Percentiles rank a stretch among this genome's conserved stretches.
These are phyloP conservation scores for Leptomonas seymouri DNA, from an alignment of 208 protist genomes.

Conservation along the genomic window DNA sequence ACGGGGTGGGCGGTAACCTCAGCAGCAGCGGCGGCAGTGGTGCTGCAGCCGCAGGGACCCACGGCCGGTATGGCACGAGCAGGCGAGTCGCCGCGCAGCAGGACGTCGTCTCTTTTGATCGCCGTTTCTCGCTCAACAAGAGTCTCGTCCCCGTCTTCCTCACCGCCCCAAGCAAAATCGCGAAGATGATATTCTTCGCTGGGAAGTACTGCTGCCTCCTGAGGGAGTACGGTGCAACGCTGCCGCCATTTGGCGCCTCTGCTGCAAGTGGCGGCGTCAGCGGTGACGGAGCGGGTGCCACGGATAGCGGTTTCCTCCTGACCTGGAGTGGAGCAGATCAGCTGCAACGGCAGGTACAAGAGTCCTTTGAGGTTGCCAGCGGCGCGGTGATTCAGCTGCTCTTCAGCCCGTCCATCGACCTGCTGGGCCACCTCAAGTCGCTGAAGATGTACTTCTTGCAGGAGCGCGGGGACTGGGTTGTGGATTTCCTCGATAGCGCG, in stretches of 20 bases:
- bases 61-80: conserved; percentile 18
- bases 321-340: conserved; percentile 72
- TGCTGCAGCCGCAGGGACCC: not conserved
- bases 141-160: conserved; percentile 80
- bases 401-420: conserved; percentile 69
- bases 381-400: conserved; percentile 76
- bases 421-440: conserved; percentile 72
- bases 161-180: conserved; percentile 50
- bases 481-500: conserved; percentile 86
- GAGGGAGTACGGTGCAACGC: conserved; percentile 64
- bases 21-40: conserved; percentile 6
- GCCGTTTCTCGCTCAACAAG: conserved; percentile 88
- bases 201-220: conserved; percentile 90
- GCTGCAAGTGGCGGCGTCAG: not conserved
- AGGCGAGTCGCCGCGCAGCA: conserved; percentile 28
- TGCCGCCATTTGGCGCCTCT: conserved; percentile 52
- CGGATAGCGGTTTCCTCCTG: conserved; percentile 36
- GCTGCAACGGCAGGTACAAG: conserved; percentile 71
- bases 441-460: conserved; percentile 88
- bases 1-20: not conserved
- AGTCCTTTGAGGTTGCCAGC: conserved; percentile 80
- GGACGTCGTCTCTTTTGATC: conserved; percentile 58
- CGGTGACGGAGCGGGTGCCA: not conserved
- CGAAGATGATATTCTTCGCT: conserved; percentile 86
- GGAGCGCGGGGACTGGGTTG: conserved; percentile 80